Conservation (phyloP, 345 rosid genomes). For the Eucalyptus curtisii region DNA sequence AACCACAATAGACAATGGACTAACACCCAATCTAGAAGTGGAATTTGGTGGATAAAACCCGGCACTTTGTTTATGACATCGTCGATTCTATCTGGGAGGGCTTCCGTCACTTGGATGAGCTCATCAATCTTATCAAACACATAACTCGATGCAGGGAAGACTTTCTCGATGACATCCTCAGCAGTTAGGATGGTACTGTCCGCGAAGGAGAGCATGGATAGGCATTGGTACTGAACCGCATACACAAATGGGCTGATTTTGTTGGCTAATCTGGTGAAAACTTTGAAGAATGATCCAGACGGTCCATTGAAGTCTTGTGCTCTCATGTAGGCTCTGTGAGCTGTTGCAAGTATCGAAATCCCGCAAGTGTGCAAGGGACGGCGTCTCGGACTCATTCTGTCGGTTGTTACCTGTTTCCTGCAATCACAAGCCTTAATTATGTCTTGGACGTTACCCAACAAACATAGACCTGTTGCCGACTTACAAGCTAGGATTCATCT, state of each 20-base stretch:
- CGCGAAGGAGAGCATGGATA: conserved; percentile 13
- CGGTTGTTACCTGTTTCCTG: not conserved
- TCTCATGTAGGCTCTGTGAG: conserved; percentile 16
- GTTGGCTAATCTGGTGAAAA: not conserved
- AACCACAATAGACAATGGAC: conserved; percentile 23
- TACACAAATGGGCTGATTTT: conserved; percentile 4
- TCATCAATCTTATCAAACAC: conserved; percentile 32
- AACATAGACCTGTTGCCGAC: not conserved
- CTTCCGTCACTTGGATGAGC: conserved; percentile 18
- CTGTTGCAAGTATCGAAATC: conserved; percentile 16
- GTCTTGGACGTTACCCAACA: not conserved
- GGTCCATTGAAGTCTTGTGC: conserved; percentile 21
- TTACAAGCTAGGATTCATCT: not conserved
- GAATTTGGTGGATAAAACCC: conserved; percentile 5
- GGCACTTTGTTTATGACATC: conserved; percentile 10
- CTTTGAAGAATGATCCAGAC: conserved; percentile 5
- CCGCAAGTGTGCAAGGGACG: conserved; percentile 56
- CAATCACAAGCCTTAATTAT: not conserved
- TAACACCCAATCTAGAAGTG: conserved; percentile 18
- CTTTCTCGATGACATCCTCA: conserved; percentile 18
- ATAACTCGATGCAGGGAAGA: conserved; percentile 35
- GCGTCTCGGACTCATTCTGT: conserved; percentile 12
- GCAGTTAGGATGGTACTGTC: conserved; percentile 40
- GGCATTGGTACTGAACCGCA: conserved; percentile 13
- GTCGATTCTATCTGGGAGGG: conserved; percentile 41